phyloP scores from a whole-genome alignment of 331 rosid species.

The Pyracantha coccinea region DNA sequence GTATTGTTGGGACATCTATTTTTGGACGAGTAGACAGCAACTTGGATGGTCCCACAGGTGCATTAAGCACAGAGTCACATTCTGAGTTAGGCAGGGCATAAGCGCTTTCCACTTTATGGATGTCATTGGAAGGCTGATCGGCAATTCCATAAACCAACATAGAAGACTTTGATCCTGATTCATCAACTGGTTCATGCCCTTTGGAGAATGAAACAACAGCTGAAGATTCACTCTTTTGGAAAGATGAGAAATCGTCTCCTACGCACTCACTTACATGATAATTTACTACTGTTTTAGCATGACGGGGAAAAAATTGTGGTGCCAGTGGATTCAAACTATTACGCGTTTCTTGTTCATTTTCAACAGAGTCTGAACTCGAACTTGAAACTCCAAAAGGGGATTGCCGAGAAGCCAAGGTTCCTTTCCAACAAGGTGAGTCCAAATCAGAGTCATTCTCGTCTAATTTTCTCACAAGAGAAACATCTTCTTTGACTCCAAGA shows the following conservation, averaged over 20 bases:
- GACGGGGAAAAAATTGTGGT: constrained; percentile 56
- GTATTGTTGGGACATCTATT: background rate
- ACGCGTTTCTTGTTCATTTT: constrained; percentile 24
- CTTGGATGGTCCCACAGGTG: no score
- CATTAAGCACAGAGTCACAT: no score
- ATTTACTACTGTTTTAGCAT: constrained; percentile 14
- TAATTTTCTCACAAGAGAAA: background rate
- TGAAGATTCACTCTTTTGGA: constrained; percentile 19
- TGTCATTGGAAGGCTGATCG: constrained; percentile 19
- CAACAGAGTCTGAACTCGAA: constrained; percentile 16
- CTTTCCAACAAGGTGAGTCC: constrained; percentile 72
- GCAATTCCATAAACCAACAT: constrained; percentile 14
- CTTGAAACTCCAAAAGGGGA: constrained; percentile 23
- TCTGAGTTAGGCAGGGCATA: background rate
- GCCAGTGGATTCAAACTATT: constrained; percentile 60
- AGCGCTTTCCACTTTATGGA: constrained; percentile 17
- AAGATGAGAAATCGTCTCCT: constrained; percentile 28
- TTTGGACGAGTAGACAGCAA: no score
- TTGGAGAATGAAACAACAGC: constrained; percentile 22
- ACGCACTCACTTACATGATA: background rate
- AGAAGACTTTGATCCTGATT: constrained; percentile 17
- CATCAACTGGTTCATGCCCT: constrained; percentile 17
- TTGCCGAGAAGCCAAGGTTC: constrained; percentile 25
- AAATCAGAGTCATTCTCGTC: constrained; percentile 45
- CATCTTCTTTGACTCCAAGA: background rate